Evolutionary conservation across 495 filamentous ascomycete genomes (phyloP).

Genomic region (Cercophora samala): DNA sequence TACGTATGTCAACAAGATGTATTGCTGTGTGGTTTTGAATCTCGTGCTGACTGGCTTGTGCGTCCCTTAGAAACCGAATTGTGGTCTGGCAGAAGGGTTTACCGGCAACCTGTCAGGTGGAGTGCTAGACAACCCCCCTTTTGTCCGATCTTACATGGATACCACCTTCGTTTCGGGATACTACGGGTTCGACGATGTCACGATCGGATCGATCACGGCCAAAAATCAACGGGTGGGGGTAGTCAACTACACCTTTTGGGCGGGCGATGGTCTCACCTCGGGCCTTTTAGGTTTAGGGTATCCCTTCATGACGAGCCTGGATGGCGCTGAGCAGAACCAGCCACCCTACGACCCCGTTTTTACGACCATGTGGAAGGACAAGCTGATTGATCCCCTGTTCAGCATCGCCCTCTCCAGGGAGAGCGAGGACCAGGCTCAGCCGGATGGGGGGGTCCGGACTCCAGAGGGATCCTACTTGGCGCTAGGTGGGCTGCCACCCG

Average conservation of each 20-base stretch:
- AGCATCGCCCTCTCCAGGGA: constrained; percentile 41
- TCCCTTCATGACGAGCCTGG: constrained; percentile 43
- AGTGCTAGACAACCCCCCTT: constrained; percentile 43
- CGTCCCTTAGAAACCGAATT: constrained; percentile 31
- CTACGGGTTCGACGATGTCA: constrained; percentile 54
- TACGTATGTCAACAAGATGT: background rate
- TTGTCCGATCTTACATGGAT: constrained; percentile 56
- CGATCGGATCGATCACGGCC: constrained; percentile 48
- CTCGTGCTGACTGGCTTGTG: too few relatives aligned
- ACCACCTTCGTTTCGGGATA: constrained; percentile 52
- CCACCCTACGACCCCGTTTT: constrained; percentile 54
- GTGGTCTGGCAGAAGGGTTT: constrained; percentile 51
- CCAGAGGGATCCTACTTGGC: constrained; percentile 27
- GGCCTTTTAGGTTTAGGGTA: constrained; percentile 61
- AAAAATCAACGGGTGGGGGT: constrained; percentile 52
- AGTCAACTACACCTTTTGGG: constrained; percentile 46
- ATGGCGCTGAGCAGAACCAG: constrained; percentile 26
- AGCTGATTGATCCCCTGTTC: constrained; percentile 53
- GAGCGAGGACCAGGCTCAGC: constrained; percentile 6
- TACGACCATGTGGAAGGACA: constrained; percentile 51
- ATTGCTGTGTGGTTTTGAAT: too few relatives aligned
- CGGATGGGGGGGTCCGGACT: background rate
- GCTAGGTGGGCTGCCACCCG: constrained; percentile 49
- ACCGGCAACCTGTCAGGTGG: constrained; percentile 39
- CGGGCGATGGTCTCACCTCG: constrained; percentile 45